Evolutionary conservation across 106 monocot genomes (phyloP).

Genomic region (Phalaenopsis aphrodite): DNA sequence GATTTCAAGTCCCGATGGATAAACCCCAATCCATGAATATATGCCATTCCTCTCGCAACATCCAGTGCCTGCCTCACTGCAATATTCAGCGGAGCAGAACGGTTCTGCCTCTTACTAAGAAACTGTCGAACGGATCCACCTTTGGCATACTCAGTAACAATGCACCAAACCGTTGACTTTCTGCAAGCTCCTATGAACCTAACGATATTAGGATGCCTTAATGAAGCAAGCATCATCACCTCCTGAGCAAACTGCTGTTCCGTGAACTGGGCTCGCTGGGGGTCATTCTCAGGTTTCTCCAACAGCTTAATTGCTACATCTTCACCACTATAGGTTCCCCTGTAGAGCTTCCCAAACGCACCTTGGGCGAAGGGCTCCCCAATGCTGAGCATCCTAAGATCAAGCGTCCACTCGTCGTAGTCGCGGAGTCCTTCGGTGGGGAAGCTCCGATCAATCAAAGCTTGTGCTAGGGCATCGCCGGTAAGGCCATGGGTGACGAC

Average conservation of each 20-base stretch:
- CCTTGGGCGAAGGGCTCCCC: conserved; percentile 33
- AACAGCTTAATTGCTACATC: conserved; percentile 44
- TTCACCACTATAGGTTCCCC: conserved; percentile 32
- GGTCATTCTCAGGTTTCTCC: conserved; percentile 34
- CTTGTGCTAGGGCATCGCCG: conserved; percentile 19
- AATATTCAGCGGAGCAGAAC: conserved; percentile 20
- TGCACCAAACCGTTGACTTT: conserved; percentile 41
- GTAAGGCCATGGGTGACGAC: conserved; percentile 7
- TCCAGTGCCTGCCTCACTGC: conserved; percentile 38
- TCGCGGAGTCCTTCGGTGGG: conserved; percentile 17
- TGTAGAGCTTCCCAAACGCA: conserved; percentile 35
- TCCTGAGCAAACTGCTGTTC: conserved; percentile 43
- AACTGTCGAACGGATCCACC: conserved; percentile 41
- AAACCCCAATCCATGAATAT: conserved; percentile 35
- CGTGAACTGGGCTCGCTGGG: conserved; percentile 26
- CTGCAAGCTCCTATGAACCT: conserved; percentile 42
- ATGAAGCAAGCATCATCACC: conserved; percentile 35
- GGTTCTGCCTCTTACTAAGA: conserved; percentile 27
- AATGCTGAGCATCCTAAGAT: conserved; percentile 25
- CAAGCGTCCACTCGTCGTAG: conserved; percentile 36
- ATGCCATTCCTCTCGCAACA: conserved; percentile 31
- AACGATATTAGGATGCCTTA: conserved; percentile 38
- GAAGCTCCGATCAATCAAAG: conserved; percentile 17
- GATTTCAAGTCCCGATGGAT: conserved; percentile 34
- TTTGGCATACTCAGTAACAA: conserved; percentile 39